These are phyloP conservation scores for Trichopus zeylanicus DNA, from an alignment of 116 monocot species.

Conservation along the genomic window DNA sequence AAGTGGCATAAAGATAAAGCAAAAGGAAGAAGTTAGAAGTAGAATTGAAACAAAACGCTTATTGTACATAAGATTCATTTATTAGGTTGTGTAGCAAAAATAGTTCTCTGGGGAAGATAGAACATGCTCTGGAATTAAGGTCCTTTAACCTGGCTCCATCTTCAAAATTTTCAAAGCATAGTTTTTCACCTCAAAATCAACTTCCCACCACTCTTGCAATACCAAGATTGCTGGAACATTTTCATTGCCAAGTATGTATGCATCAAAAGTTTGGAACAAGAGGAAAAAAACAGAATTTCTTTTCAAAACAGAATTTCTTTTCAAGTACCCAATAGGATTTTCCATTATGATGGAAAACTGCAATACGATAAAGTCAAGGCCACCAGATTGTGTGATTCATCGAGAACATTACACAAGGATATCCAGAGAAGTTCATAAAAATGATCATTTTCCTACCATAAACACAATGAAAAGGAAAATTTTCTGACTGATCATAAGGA, in stretches of 20 bases:
- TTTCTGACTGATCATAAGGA: too few relatives aligned
- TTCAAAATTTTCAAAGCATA: constrained; percentile 60
- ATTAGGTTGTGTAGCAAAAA: too few relatives aligned
- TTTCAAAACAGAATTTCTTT: neutral
- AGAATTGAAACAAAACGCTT: neutral
- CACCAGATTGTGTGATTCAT: too few relatives aligned
- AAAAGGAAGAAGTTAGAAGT: neutral
- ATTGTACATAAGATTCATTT: neutral
- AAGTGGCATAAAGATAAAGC: constrained; percentile 16
- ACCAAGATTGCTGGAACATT: constrained; percentile 80
- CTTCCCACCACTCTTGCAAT: constrained; percentile 96
- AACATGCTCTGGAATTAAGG: constrained; percentile 80
- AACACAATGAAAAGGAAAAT: too few relatives aligned
- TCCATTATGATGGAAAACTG: too few relatives aligned
- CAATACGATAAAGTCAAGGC: too few relatives aligned
- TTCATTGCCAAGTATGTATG: constrained; percentile 70
- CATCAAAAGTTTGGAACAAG: constrained; percentile 54
- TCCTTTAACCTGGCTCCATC: constrained; percentile 61
- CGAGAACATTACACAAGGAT: too few relatives aligned
- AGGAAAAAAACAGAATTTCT: neutral
- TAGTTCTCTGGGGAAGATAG: neutral
- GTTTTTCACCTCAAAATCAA: constrained; percentile 87
- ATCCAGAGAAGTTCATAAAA: too few relatives aligned
- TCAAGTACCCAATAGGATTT: neutral
- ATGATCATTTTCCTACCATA: too few relatives aligned